Base-by-base conservation (phyloP, 2,329 filamentous ascomycete species). In the Fusarium circinatum region DNA sequence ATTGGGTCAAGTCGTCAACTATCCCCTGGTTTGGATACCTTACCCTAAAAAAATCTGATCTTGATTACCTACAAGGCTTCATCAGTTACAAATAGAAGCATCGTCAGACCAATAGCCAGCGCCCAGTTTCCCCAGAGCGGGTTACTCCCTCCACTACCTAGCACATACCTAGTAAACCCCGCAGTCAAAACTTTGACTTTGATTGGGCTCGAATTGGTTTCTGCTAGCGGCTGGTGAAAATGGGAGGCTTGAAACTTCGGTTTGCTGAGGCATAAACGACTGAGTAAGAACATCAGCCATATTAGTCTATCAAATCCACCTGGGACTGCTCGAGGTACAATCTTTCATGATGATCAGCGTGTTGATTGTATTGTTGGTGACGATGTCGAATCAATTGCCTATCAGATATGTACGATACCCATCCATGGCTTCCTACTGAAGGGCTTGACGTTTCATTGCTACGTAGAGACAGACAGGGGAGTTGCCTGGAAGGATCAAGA, bases 101-200 rank as follows among this genome's bases (percentile, higher is more conserved):
- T 65, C 59, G 71, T 75, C 75, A 73, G 74, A 41, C 76, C 76
- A 78, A 78, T 78, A 71, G 76, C 75, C 76, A 49, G 38, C 62
- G 59, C 42, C 26, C 39, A 63, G 62, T 62, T 65, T 75, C 63
- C 76, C 76, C 72, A 62, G 71, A 62, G 58, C 66, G 70, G 63
- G 52, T 54, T 70, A 44, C 64, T 55, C 56, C 28, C 57, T 60
- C 65, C 48, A 63, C 64, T 45, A 20, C 42, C 42, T 26, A 44
- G 9, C 34, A 34, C 32, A 34, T 45, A 20, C 42, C n/a, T 68
- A 68, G 49, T 39, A 57, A 75, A 76, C 76, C 76, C 76, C 76
- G 76, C 76, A 78, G 74, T 75, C 67, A 71, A 71, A 71, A 68
- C 26, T 73, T 68, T 75, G 58, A 60, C 49, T 57, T 62, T 65